Evolutionary conservation across 495 filamentous ascomycete genomes (phyloP).

Genomic region (Glarea lozoyensis): DNA sequence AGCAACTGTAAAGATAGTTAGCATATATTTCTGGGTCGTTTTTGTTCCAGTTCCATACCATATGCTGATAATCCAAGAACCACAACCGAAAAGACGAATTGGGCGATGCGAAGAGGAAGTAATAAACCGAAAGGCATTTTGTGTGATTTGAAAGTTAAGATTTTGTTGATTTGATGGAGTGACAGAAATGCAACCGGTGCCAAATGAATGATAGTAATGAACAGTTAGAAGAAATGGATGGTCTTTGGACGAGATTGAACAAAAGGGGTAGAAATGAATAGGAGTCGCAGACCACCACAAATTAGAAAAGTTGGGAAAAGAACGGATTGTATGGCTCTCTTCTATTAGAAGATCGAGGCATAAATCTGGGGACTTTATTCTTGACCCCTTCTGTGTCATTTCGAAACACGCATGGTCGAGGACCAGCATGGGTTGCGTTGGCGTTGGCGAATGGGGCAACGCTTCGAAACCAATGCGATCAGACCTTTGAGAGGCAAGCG

Average conservation of each 20-base stretch:
- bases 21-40: not conserved
- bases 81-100: conserved; percentile 56
- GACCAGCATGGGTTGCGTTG: not conserved
- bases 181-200: conserved; percentile 16
- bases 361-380: conserved; percentile 11
- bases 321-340: not conserved
- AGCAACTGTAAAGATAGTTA: conserved; percentile 27
- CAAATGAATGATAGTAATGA: not conserved
- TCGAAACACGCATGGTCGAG: conserved; percentile 5
- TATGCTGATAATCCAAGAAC: conserved; percentile 61
- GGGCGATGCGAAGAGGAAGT: conserved; percentile 26
- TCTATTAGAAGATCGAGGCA: conserved; percentile 7
- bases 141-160: not conserved
- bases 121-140: conserved; percentile 19
- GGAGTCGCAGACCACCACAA: conserved; percentile 12
- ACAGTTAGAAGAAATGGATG: no score
- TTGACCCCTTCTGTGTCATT: conserved; percentile 14
- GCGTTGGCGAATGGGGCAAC: not conserved
- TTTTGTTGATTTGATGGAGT: not conserved
- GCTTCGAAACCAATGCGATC: not conserved
- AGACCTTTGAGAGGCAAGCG: not conserved
- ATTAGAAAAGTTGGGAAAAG: conserved; percentile 4
- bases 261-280: no score
- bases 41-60: conserved; percentile 41
- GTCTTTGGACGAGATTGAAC: no score